These are phyloP conservation scores for Suhomyces terraborum DNA, from an alignment of 1,139 yeast species.

Conservation along the genomic window DNA sequence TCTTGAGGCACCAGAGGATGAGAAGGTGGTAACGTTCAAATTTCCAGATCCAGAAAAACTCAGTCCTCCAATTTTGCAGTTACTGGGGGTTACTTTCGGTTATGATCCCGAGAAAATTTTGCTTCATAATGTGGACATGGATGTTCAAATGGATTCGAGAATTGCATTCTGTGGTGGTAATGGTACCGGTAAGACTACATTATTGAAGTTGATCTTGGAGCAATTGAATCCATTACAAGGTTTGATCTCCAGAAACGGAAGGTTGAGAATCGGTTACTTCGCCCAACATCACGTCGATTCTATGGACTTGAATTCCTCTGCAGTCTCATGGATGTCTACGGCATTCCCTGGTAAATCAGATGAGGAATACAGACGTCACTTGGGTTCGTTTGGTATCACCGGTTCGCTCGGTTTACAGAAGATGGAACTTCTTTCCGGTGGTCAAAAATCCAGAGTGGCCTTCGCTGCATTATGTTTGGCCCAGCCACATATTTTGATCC, in stretches of 20 bases:
- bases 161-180: slow-evolving; percentile 98
- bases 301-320: slow-evolving; percentile 87
- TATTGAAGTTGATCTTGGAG: slow-evolving; percentile 83
- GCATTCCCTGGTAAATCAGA: slow-evolving; percentile 92
- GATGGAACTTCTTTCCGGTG: slow-evolving; percentile 90
- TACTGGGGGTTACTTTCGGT: slow-evolving; percentile 85
- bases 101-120: slow-evolving; percentile 64
- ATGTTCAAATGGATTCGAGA: slow-evolving; percentile 90
- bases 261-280: slow-evolving; percentile 92
- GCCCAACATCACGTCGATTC: slow-evolving; percentile 99
- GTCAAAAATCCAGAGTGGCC: slow-evolving; percentile 97
- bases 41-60: slow-evolving; percentile 94
- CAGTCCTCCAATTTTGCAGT: slow-evolving; percentile 91
- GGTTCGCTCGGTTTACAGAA: slow-evolving; percentile 92
- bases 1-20: slow-evolving; percentile 94
- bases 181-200: slow-evolving; percentile 98
- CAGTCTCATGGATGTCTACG: slow-evolving; percentile 92
- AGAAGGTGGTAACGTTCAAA: slow-evolving; percentile 76
- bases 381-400: slow-evolving; percentile 96
- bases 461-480: slow-evolving; percentile 91
- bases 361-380: slow-evolving; percentile 94
- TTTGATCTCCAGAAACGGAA: slow-evolving; percentile 72
- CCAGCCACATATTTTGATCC: slow-evolving; percentile 87
- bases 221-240: slow-evolving; percentile 73
- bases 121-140: slow-evolving; percentile 78